Percentiles rank a stretch among this genome's conserved stretches.
Evolutionary conservation across 148 eudicot species (phyloP).

Genomic region (Camellia granthamiana): DNA sequence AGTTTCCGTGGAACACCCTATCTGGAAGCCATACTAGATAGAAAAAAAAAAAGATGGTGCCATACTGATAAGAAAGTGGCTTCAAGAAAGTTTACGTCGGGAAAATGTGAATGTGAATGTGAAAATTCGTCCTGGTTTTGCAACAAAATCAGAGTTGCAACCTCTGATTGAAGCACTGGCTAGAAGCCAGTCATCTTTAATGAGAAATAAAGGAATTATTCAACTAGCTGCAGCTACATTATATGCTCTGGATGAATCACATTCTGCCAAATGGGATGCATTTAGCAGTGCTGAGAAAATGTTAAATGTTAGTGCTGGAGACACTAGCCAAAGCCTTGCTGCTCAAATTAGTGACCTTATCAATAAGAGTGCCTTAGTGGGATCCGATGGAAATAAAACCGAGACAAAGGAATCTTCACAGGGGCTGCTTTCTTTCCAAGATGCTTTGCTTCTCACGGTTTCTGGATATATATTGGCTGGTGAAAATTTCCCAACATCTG

Average conservation of each 20-base stretch:
- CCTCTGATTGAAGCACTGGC: conserved; percentile 64
- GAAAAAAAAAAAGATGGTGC: conserved; percentile 83
- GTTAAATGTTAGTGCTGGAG: conserved; percentile 79
- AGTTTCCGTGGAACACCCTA: conserved; percentile 80
- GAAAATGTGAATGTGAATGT: conserved; percentile 65
- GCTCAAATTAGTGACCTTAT: conserved; percentile 89
- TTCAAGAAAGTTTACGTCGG: conserved; percentile 77
- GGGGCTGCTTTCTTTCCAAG: conserved; percentile 73
- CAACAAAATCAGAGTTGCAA: conserved; percentile 65
- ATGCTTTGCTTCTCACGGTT: conserved; percentile 71
- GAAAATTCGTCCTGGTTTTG: conserved; percentile 70
- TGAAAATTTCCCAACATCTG: conserved; percentile 87
- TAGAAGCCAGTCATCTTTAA: conserved; percentile 55
- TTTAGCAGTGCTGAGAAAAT: conserved; percentile 93
- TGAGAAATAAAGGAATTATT: conserved; percentile 83
- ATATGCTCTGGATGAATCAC: conserved; percentile 61
- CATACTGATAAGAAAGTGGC: conserved; percentile 84
- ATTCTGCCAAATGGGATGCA: conserved; percentile 86
- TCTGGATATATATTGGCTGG: conserved; percentile 89
- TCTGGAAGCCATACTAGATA: conserved; percentile 76
- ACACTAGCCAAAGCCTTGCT: conserved; percentile 95
- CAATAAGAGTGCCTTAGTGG: conserved; percentile 65
- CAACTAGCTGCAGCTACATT: conserved; percentile 76
- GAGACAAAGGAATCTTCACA: conserved; percentile 35
- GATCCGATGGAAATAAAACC: conserved; percentile 33